phyloP scores from a whole-genome alignment of 1,284 basidiomycete genomes.

The Cutaneotrichosporon sp. region DNA sequence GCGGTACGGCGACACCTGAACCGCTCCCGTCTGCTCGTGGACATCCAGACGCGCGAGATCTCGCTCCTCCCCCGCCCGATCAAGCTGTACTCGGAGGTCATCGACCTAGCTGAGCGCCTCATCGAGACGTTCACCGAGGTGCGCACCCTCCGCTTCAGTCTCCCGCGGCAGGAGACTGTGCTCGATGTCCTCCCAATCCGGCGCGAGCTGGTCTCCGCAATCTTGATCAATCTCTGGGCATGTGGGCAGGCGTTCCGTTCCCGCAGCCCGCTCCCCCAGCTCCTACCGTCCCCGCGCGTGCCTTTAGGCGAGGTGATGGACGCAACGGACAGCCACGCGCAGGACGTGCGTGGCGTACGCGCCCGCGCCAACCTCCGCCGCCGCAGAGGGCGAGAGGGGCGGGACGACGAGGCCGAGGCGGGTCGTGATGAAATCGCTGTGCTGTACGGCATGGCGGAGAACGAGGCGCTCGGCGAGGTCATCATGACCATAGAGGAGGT shows the following conservation, averaged over 20 bases:
- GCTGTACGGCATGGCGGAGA: conserved; percentile 53
- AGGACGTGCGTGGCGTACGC: conserved; percentile 24
- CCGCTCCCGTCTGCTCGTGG: conserved; percentile 40
- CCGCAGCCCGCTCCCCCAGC: conserved; percentile 55
- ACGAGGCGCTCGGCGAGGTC: conserved; percentile 49
- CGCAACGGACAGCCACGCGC: conserved; percentile 45
- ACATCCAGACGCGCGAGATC: conserved; percentile 52
- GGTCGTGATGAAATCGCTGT: conserved; percentile 41
- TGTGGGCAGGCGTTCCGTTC: conserved; percentile 55
- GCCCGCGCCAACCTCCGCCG: conserved; percentile 17
- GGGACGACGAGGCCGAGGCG: conserved; percentile 9
- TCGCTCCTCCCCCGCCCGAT: conserved; percentile 56
- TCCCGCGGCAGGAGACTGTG: conserved; percentile 52
- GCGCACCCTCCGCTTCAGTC: conserved; percentile 51
- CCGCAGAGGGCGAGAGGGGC: not conserved
- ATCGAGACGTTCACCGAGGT: conserved; percentile 53
- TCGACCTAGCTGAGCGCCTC: conserved; percentile 51
- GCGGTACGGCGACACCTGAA: conserved; percentile 37
- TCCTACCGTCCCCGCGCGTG: conserved; percentile 53
- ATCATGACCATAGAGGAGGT: conserved; percentile 52
- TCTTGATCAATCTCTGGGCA: conserved; percentile 56
- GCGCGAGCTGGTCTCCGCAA: conserved; percentile 54
- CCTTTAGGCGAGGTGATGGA: conserved; percentile 49
- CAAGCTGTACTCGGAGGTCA: conserved; percentile 51
- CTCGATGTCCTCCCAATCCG: conserved; percentile 56